Evolutionary conservation across 2,329 filamentous ascomycete species (phyloP), one percentile per base, ranked within the genome.

Genomic region (Xylariaceae sp.): DNA sequence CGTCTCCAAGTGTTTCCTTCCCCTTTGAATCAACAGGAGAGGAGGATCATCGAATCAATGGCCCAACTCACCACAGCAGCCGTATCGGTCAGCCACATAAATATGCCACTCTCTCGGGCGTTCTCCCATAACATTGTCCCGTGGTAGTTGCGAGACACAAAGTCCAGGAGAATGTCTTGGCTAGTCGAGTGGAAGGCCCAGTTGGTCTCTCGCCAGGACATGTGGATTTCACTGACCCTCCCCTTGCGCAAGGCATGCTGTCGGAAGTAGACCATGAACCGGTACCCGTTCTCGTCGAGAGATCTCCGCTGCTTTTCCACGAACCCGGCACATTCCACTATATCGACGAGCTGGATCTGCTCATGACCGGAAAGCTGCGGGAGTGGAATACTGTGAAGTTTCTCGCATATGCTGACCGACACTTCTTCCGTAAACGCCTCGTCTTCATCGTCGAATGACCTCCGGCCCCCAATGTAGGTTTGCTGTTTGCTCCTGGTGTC

Each of bases 41-140:
- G 21, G 21, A 24, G 21, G 21, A 24, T 24, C 7, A 26, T 16
- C 4, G n/a, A 2, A 18, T 13, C 9, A 21, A 6, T 16, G 18
- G 13, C 26, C 31, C 0, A 37, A 60, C 81, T 62, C 71, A 92
- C 87, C 58, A 97, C 68, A 15, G 88, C 81, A 38, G 74, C 76
- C 13, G 72, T 63, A 60, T 96, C 89, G 1, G 80, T 78, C 47
- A 98, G 72, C 90, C 92, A 98, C 81, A 96, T 90, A 57, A 95
- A 96, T 39, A 97, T 73, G 9, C 92, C 92, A 50, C 84, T 87
- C 57, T 94, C 84, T 32, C 84, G 75, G 2, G 90, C 92, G 52
- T 89, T 76, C 47, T 84, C 76, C 92, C 92, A 98, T 5, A 83
- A 67, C 67, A 97, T 73, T 43, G 78, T 82, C 1, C 83, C 83